Conservation (phyloP, 257 asterid species). For the Solanum chiquidenum region DNA sequence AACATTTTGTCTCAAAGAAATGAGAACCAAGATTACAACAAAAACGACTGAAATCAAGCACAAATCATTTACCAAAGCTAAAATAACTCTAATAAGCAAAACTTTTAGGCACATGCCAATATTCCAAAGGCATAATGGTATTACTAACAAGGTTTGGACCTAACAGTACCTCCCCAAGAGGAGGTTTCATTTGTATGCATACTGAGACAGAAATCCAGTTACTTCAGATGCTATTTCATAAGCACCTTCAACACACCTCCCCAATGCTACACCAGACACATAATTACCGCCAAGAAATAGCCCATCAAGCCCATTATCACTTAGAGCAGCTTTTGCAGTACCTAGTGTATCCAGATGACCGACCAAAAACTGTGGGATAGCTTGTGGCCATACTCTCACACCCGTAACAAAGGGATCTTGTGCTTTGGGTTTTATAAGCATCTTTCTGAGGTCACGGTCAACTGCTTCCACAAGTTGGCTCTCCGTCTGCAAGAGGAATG, state of each 20-base stretch:
- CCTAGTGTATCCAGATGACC: conserved; percentile 76
- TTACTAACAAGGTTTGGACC: neutral
- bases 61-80: neutral
- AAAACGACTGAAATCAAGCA: neutral
- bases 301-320: conserved; percentile 48
- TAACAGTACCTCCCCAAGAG: neutral
- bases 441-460: conserved; percentile 89
- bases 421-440: conserved; percentile 66
- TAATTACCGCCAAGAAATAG: conserved; percentile 87
- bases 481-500: conserved; percentile 44
- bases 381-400: conserved; percentile 84
- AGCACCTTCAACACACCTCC: conserved; percentile 91
- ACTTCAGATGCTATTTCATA: conserved; percentile 76
- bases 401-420: conserved; percentile 63
- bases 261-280: conserved; percentile 87
- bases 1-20: neutral
- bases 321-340: conserved; percentile 53
- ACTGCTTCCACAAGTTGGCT: conserved; percentile 82
- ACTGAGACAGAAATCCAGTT: conserved; percentile 46
- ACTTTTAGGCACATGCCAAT: neutral
- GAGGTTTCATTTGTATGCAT: conserved; percentile 24
- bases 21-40: neutral
- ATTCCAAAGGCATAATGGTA: neutral
- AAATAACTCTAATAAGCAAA: neutral
- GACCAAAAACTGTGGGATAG: conserved; percentile 84